These are phyloP conservation scores for Pleurotus ostreatus DNA, from an alignment of 768 basidiomycete genomes.

Conservation along the genomic window DNA sequence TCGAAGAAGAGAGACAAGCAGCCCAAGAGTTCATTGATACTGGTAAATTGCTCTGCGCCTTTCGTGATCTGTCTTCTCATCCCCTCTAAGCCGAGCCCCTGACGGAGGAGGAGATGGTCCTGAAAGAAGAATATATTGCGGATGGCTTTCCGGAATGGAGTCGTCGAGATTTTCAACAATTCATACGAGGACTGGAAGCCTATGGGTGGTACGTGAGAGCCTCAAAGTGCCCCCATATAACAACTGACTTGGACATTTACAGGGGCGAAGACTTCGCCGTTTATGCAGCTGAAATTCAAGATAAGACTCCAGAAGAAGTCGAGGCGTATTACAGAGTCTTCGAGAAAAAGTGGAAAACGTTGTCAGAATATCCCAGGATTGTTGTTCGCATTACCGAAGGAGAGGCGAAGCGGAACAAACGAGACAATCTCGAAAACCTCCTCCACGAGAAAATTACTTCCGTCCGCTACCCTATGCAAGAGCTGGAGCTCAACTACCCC, in stretches of 20 bases:
- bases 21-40: slow-evolving; percentile 89
- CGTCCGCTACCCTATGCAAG: slow-evolving; percentile 91
- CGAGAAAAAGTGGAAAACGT: slow-evolving; percentile 84
- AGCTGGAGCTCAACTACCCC: slow-evolving; percentile 92
- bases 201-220: slow-evolving; percentile 67
- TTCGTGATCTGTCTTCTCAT: not conserved
- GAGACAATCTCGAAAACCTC: slow-evolving; percentile 74
- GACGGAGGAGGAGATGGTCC: slow-evolving; percentile 79
- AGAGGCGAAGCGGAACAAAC: slow-evolving; percentile 84
- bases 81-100: slow-evolving; percentile 70
- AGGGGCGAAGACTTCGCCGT: slow-evolving; percentile 65
- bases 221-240: too few species aligned
- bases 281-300: slow-evolving; percentile 79
- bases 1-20: slow-evolving; percentile 73
- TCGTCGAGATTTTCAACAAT: slow-evolving; percentile 89
- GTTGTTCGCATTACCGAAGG: slow-evolving; percentile 84
- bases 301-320: slow-evolving; percentile 78
- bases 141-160: slow-evolving; percentile 91
- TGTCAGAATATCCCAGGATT: slow-evolving; percentile 77
- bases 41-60: slow-evolving; percentile 36
- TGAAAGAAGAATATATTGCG: slow-evolving; percentile 73
- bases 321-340: slow-evolving; percentile 78
- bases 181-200: slow-evolving; percentile 57
- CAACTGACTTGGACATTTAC: not conserved
- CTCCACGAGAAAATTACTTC: slow-evolving; percentile 80